A percentile compares a stretch with the other conserved stretches of the same genome.
phyloP scores from a whole-genome alignment of 2,329 filamentous ascomycete genomes.

The Dothideomycetes sp. region DNA sequence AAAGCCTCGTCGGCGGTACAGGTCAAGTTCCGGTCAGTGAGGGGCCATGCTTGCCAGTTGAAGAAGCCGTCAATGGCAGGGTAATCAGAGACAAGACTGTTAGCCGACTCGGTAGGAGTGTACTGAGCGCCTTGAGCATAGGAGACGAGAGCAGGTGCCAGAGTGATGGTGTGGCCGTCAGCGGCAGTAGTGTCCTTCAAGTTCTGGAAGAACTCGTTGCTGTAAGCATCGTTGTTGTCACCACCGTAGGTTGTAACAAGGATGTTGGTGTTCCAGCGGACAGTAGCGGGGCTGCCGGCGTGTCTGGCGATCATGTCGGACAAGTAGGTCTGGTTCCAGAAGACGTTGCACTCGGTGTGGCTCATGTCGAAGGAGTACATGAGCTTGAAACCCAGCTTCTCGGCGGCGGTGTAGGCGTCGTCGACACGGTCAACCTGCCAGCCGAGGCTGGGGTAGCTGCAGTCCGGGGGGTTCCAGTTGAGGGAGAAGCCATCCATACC shows the following conservation, averaged over 20 bases:
- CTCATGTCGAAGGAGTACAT: conserved; percentile 33
- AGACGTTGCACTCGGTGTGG: conserved; percentile 26
- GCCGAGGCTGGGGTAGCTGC: conserved; percentile 20
- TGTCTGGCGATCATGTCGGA: conserved; percentile 25
- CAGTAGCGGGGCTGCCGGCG: conserved; percentile 25
- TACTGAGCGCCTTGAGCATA: conserved; percentile 26
- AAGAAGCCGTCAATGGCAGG: conserved; percentile 29
- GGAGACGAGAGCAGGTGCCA: conserved; percentile 27
- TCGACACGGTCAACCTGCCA: conserved; percentile 29
- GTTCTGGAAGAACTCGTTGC: conserved; percentile 28
- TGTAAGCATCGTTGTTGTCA: conserved; percentile 25
- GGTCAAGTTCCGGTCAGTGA: conserved; percentile 26
- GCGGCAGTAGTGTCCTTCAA: conserved; percentile 26
- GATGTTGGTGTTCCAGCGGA: conserved; percentile 30
- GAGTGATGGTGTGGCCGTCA: conserved; percentile 24
- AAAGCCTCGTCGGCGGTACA: conserved; percentile 26
- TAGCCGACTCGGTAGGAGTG: conserved; percentile 19
- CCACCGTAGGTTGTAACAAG: conserved; percentile 30
- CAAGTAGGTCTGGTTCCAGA: conserved; percentile 32
- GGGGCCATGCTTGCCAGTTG: conserved; percentile 33
- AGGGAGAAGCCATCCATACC: conserved; percentile 31
- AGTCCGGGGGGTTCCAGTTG: conserved; percentile 30
- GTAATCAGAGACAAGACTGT: conserved; percentile 25
- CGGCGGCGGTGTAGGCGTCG: conserved; percentile 28
- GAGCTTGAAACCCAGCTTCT: conserved; percentile 27